Evolutionary conservation across 2,329 filamentous ascomycete genomes (phyloP).

Genomic region (Nothophaeocryptopus gaeumannii): DNA sequence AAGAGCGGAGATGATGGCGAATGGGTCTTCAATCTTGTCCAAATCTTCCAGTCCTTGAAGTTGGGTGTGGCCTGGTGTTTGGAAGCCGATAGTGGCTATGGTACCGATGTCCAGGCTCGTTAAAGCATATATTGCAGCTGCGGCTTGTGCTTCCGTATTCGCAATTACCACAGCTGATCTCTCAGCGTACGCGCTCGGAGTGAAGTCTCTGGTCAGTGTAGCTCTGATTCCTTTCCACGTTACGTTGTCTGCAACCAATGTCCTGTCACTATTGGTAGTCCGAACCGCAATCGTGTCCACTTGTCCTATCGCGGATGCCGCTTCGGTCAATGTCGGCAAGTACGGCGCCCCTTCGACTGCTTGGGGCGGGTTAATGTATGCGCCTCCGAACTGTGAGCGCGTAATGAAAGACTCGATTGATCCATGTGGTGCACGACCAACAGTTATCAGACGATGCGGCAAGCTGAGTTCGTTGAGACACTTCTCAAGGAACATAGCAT

Average conservation of each 20-base stretch:
- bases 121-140: conserved; percentile 74
- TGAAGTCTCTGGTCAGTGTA: conserved; percentile 75
- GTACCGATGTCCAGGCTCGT: conserved; percentile 72
- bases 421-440: conserved; percentile 66
- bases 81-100: conserved; percentile 80
- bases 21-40: conserved; percentile 73
- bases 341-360: conserved; percentile 53
- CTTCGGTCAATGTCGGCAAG: conserved; percentile 67
- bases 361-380: conserved; percentile 73
- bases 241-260: conserved; percentile 75
- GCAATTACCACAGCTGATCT: conserved; percentile 74
- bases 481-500: conserved; percentile 79
- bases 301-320: conserved; percentile 73
- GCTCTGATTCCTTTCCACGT: conserved; percentile 82
- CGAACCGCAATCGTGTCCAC: conserved; percentile 76
- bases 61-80: conserved; percentile 51
- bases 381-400: conserved; percentile 75
- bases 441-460: conserved; percentile 74
- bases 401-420: conserved; percentile 70
- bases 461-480: conserved; percentile 63
- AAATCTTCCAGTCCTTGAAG: conserved; percentile 73
- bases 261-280: conserved; percentile 47
- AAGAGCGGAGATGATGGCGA: conserved; percentile 76
- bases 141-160: conserved; percentile 69
- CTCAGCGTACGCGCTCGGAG: conserved; percentile 75